Evolutionary conservation across 2,329 filamentous ascomycete genomes (phyloP), one percentile per base, ranked within the genome.

Genomic region (Verticillium nubilum): DNA sequence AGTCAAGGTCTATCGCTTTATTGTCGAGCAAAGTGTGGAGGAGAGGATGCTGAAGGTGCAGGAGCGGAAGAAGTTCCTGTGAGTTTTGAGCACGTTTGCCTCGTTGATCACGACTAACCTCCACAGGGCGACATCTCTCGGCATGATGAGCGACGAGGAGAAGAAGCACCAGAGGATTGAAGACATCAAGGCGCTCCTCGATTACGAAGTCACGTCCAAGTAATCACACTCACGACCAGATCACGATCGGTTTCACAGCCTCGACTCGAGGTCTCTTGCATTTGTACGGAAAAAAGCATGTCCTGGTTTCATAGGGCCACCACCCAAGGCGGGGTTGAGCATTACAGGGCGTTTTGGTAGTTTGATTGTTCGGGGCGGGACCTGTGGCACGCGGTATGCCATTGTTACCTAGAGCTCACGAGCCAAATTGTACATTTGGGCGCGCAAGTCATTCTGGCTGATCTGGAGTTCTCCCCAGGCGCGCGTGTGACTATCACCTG

Each of bases 31-130:
- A 54, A 97, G 92, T 64, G 96, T 99, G 42, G 95, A 99, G 78
- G 91, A 95, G 73, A 87, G 94, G 73, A 99, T 99, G 92, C 73
- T 99, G 65, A 86, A 83, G 73, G 87, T 99, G 33, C 96, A 99
- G 73, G 94, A 98, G 65, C 80, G 93, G 70, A 99, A 99, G 80
- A 98, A 93, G 80, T 96, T 96, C 67, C 91, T 96, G 88, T 92
- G 71, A 87, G 89, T 88, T 59, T 4, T 26, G 28, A 33, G 28
- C 60, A 25, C n/a, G 35, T 53, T 53, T 28, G 19, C 27, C 13
- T 23, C 26, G 25, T 28, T 25, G 13, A 27, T 23, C n/a, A 5
- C 28, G 15, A 15, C 56, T 59, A 23, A 58, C 56, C 52, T 26
- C 29, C 25, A 55, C 60, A 96, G 93, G 76, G 95, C 95, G n/a